These are phyloP conservation scores for Fusarium scirpi DNA, from an alignment of 2,329 filamentous ascomycete species.

Conservation along the genomic window DNA sequence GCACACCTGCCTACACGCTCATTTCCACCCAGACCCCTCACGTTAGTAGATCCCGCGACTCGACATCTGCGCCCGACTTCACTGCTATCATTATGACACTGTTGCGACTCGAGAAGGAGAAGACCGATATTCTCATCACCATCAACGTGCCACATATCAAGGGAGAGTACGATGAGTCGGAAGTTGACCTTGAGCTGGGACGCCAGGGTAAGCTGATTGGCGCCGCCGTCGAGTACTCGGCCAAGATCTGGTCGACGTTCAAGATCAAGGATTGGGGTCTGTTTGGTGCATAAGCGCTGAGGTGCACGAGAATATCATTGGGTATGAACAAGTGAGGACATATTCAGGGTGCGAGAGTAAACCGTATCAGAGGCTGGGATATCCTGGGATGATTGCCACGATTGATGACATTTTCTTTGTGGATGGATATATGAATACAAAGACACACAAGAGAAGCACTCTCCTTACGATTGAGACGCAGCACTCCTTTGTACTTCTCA, in stretches of 20 bases:
- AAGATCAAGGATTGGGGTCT: constrained; percentile 84
- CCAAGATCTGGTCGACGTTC: constrained; percentile 77
- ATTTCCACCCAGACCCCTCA: constrained; percentile 72
- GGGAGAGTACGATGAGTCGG: constrained; percentile 78
- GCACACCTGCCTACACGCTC: constrained; percentile 74
- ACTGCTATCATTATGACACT: constrained; percentile 83
- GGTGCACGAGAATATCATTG: background rate
- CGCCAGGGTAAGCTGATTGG: constrained; percentile 76
- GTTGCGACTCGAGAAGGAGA: constrained; percentile 78
- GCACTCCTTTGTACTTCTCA: background rate
- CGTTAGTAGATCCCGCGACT: constrained; percentile 51
- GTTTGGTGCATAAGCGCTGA: constrained; percentile 61
- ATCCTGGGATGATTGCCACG: constrained; percentile 33
- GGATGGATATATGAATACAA: constrained; percentile 1
- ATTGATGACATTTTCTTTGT: constrained; percentile 38
- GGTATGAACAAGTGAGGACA: background rate
- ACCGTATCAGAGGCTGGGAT: constrained; percentile 8
- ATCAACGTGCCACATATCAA: constrained; percentile 89
- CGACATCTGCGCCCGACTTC: constrained; percentile 66
- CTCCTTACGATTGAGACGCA: background rate
- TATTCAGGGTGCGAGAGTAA: background rate
- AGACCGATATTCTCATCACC: constrained; percentile 85
- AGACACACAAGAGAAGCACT: background rate
- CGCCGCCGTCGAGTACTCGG: constrained; percentile 74
- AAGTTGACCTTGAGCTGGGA: constrained; percentile 75